Evolutionary conservation across 2,329 filamentous ascomycete genomes (phyloP), one percentile per base, ranked within the genome.

Genomic region (Colletotrichum siamense): DNA sequence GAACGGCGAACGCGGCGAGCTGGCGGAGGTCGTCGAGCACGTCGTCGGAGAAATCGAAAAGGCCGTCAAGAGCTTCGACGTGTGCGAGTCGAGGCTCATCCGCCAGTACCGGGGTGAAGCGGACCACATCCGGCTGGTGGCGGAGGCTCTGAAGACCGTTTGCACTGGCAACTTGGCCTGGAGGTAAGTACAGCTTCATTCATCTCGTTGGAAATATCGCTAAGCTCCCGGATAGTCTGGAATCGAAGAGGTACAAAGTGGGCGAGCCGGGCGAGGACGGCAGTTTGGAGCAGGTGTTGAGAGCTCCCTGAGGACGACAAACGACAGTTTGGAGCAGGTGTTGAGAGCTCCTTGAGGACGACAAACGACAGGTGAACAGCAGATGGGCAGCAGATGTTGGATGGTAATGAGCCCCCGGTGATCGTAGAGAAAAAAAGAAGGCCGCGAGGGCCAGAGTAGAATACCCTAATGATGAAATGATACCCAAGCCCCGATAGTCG

Each of bases 121-220:
- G 26, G 66, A 71, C 10, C 30, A 36, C 30, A 77, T 76, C 24
- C 34, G 32, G 62, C 30, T 66, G 30, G 66, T 77, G 15, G 15
- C 66, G 9, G 61, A 59, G 12, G 69, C 69, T 62, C 61, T 77
- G 39, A 76, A 77, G 44, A 68, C 52, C 30, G 70, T 70, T 24
- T 77, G 74, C 70, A 77, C 76, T 2, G 76, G 76, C 32, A 77
- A 77, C 18, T 44, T 77, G 5, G 28, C 62, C 10, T 77, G 76
- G 76, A 77, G 76, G 76, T 77, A 26, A 39, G 74, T 61, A 18
- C 12, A 36, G 3, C 15, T 59, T 4, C 39, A 13, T 15, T n/a
- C 7, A 6, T 13, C 8, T 18, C 30, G 8, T 28, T 13, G 18
- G 6, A 10, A 22, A 52, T 13, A 24, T 52, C 10, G 10, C 44